Base-by-base conservation (phyloP, 2,329 filamentous ascomycete species). In the Colletotrichum eleusines region DNA sequence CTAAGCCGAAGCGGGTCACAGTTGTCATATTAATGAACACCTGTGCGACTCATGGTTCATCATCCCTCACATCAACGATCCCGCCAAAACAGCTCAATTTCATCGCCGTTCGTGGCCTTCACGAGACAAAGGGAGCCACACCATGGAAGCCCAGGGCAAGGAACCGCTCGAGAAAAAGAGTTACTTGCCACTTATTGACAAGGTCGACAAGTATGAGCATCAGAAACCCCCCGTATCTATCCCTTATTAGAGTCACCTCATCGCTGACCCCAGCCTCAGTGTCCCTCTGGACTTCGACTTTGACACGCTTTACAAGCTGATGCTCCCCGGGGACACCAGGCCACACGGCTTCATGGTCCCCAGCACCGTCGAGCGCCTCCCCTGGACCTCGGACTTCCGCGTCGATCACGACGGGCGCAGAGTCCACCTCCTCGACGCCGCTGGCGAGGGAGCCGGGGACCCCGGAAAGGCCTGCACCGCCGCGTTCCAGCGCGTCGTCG, bases 321-420 rank as follows among this genome's bases (percentile, higher is more conserved):
- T 81, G 11, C 79, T 88, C 14, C 80, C 82, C 1, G 76, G 81
- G 2, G 85, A 88, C 69, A 69, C 78, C 23, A 79, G 83, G 5
- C 80, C 84, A 0, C 86, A 88, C 71, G 86, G 86, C 73, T 86
- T 86, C 77, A 79, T 88, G 57, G 81, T 84, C 59, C 81, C 82
- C 3, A 77, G 77, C 58, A 86, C 81, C 20, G 82, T 87, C 18
- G 68, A 79, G 38, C 78, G 80, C 50, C 84, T 88, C 79, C 84
- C 85, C 4, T 85, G 84, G 83, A 84, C 84, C 0, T 2, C 77
- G 0, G 72, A 77, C 26, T 84, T 86, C 74, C 53, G 61, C 58
- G 71, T 86, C 69, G 62, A 78, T 73, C 79, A 82, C 63, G 57
- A 73, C 0, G 54, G 72, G n/a, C 78, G 74, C 40, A 76, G 73